Evolutionary conservation across 441 rosid genomes (phyloP), one percentile per base, ranked within the genome.

Genomic region (Arabidopsis hybrid): DNA sequence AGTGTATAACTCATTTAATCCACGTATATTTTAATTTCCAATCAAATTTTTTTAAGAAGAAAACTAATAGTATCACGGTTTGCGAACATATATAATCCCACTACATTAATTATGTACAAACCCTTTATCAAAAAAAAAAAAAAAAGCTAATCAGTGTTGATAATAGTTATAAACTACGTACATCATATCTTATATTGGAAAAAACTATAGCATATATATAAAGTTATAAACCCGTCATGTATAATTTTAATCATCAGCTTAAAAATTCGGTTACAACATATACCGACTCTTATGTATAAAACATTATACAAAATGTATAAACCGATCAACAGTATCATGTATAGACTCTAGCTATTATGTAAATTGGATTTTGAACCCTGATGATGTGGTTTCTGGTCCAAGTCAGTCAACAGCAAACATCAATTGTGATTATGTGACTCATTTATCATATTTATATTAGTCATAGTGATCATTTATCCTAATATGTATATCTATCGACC

Each of bases 1-100:
- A 36, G 47, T 18, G 32, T 66, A 26, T 16, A 68, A 56, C 18
- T 42, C 10, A 40, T 50, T 53, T 53, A 42, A 29, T 42, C 16
- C 77, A 8, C 43, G 49, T 29, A 65, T 29, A 43, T 72, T 31
- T 42, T 17, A 34, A 42, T 63, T 9, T 45, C 71, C 34, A 56
- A n/a, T 64, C n/a, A 8, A 61, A 31, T 6, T 38, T 35, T 12
- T 49, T 17, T 39, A 49, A 26, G 6, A 49, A 60, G 40, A 60
- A 60, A 61, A 51, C 53, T n/a, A 50, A 60, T 9, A 60, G 51
- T 31, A 50, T 46, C 42, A 50, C 17, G 51, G 11, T 71, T 31
- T 29, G 46, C 31, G 50, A 40, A 40, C 43, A 51, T 52, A 51
- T 52, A 16, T 61, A 35, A 31, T 62, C 8, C 29, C 21, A 18